Evolutionary conservation across 75 land plant species (phyloP).

Genomic region (Ceratopteris richardii): DNA sequence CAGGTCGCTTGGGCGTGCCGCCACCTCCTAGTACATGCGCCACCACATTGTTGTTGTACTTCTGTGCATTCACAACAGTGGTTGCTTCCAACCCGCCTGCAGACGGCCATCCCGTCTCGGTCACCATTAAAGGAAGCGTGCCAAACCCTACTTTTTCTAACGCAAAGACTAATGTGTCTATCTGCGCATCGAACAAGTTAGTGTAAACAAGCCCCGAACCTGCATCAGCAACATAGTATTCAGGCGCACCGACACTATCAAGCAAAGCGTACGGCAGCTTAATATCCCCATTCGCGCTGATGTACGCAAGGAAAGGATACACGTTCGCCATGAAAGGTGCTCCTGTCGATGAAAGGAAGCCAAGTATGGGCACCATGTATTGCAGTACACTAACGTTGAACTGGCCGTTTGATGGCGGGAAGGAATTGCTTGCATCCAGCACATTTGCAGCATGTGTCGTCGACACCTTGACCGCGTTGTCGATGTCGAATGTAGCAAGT

Average conservation of each 20-base stretch:
- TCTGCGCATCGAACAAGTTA: slow-evolving; percentile 36
- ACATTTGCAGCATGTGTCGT: slow-evolving; percentile 22
- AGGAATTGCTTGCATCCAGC: slow-evolving; percentile 15
- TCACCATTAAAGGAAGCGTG: slow-evolving; percentile 13
- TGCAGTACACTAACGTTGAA: neutral
- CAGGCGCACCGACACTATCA: neutral
- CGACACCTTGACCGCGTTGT: slow-evolving; percentile 18
- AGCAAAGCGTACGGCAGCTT: slow-evolving; percentile 27
- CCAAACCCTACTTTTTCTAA: slow-evolving; percentile 13
- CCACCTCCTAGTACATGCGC: slow-evolving; percentile 31
- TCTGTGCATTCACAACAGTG: slow-evolving; percentile 32
- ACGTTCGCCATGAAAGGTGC: slow-evolving; percentile 27
- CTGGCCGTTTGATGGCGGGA: slow-evolving; percentile 26
- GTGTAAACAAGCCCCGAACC: neutral
- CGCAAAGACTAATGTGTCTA: slow-evolving; percentile 25
- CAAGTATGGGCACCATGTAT: slow-evolving; percentile 13
- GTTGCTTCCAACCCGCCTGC: slow-evolving; percentile 10
- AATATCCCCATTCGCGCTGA: neutral
- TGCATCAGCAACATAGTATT: slow-evolving; percentile 1
- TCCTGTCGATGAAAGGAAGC: slow-evolving; percentile 11
- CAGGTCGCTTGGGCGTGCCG: slow-evolving; percentile 67
- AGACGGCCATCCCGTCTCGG: slow-evolving; percentile 47
- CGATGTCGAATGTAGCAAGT: neutral
- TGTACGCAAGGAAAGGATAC: slow-evolving; percentile 36
- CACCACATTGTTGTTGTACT: slow-evolving; percentile 62